Percentiles rank a stretch among this genome's conserved stretches.
Evolutionary conservation across 495 filamentous ascomycete genomes (phyloP).

Genomic region (Penicillium antarcticum): DNA sequence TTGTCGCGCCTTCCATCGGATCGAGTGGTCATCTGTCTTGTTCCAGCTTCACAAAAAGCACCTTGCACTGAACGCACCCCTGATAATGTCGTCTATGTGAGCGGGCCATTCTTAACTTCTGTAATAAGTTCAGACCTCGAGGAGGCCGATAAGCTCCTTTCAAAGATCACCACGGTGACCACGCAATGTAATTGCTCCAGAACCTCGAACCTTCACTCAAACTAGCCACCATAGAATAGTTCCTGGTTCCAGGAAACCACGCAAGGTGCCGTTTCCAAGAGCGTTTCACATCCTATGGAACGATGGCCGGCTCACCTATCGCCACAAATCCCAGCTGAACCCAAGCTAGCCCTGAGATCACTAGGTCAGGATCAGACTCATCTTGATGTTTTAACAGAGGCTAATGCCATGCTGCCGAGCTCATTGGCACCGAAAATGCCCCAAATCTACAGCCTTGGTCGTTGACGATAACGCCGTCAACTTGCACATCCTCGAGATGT

Average conservation of each 20-base stretch:
- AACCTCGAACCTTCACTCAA: no score
- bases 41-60: background rate
- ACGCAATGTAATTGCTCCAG: background rate
- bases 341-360: no score
- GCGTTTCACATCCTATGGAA: background rate
- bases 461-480: constrained; percentile 17
- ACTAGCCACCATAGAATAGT: no score
- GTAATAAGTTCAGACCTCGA: background rate
- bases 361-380: no score
- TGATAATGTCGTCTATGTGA: constrained; percentile 2
- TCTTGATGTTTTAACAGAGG: no score
- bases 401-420: background rate
- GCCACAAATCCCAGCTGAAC: no score
- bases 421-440: background rate
- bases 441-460: constrained; percentile 3
- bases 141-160: background rate
- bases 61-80: background rate
- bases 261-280: no score
- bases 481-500: constrained; percentile 14
- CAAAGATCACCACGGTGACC: background rate
- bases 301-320: no score
- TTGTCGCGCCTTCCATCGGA: constrained; percentile 1
- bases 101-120: background rate
- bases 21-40: constrained; percentile 13
- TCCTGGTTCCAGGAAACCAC: no score